A percentile compares a stretch with the other conserved stretches of the same genome.
Conservation (phyloP, 164 flowering plant species). For the Vitis amurensis region DNA sequence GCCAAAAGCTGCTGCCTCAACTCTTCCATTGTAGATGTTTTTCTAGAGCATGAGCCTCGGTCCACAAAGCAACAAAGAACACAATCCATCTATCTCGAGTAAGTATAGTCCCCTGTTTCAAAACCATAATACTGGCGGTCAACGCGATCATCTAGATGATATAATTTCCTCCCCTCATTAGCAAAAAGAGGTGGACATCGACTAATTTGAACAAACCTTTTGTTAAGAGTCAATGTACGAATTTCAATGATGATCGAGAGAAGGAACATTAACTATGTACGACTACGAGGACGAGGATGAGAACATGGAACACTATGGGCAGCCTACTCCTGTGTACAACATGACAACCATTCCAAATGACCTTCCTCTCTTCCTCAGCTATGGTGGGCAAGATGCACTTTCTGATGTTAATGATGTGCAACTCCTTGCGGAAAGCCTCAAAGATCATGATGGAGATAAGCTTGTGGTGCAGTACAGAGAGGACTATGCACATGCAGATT, state of each 20-base stretch:
- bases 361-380: no score
- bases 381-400: slow-evolving; percentile 24
- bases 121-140: no score
- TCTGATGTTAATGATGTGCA: slow-evolving; percentile 58
- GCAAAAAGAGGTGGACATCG: no score
- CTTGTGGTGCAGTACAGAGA: slow-evolving; percentile 42
- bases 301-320: slow-evolving; percentile 30
- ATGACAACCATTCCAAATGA: slow-evolving; percentile 6
- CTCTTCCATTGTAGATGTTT: slow-evolving; percentile 42
- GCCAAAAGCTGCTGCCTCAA: slow-evolving; percentile 77
- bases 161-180: no score
- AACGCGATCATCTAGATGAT: no score
- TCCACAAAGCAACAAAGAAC: slow-evolving; percentile 75
- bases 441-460: slow-evolving; percentile 50
- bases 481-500: slow-evolving; percentile 75
- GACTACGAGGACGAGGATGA: slow-evolving; percentile 19
- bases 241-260: slow-evolving; percentile 22
- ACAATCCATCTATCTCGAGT: slow-evolving; percentile 41
- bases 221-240: no score
- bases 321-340: slow-evolving; percentile 23
- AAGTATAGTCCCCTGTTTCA: no score
- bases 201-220: no score
- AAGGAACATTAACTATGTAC: slow-evolving; percentile 25
- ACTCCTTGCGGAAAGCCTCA: slow-evolving; percentile 29
- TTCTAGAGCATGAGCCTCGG: slow-evolving; percentile 64